Evolutionary conservation across 441 rosid genomes (phyloP), one percentile per base, ranked within the genome.

Genomic region (Breynia disticha): DNA sequence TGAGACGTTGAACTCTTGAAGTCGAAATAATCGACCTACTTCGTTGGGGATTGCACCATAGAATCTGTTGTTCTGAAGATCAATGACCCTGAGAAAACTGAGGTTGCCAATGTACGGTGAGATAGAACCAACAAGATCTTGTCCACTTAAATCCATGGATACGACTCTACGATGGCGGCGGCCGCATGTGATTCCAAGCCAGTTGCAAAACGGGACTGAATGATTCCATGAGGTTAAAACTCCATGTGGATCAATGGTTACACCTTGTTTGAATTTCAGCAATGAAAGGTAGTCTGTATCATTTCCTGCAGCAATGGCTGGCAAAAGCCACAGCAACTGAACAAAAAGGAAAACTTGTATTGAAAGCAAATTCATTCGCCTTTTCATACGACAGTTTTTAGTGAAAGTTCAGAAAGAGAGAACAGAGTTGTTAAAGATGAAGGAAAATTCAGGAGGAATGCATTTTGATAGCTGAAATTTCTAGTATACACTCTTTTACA

Each of bases 91-190:
- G 3, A 62, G 55, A 14, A 53, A 53, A 42, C 58, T 61, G 12
- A 53, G 46, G 39, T 61, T 61, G 38, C 65, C 65, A 20, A 53
- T 38, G 47, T 45, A 35, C 1, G 59, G 59, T 1, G 66, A 54
- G 9, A 60, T 10, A 13, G 57, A 28, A 10, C 65, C 64, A 3
- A 14, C 16, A 16, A 51, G 16, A 14, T 2, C 1, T 11, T 42
- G 20, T 9, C 42, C 54, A 11, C n/a, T 11, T 1, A 52, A 38
- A 37, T 42, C 19, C 11, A 60, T 13, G 12, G 21, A 1, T 3
- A 52, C 52, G 28, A 60, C 64, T 32, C 57, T 60, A 19, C 9
- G 47, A 19, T 60, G 64, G 3, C 17, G 54, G 1, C 35, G 64
- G 1, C 64, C 7, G 18, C 64, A 60, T 12, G 35, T 28, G 0